Conservation (phyloP, 2,329 filamentous ascomycete genomes). For the Aspergillus fijiensis region DNA sequence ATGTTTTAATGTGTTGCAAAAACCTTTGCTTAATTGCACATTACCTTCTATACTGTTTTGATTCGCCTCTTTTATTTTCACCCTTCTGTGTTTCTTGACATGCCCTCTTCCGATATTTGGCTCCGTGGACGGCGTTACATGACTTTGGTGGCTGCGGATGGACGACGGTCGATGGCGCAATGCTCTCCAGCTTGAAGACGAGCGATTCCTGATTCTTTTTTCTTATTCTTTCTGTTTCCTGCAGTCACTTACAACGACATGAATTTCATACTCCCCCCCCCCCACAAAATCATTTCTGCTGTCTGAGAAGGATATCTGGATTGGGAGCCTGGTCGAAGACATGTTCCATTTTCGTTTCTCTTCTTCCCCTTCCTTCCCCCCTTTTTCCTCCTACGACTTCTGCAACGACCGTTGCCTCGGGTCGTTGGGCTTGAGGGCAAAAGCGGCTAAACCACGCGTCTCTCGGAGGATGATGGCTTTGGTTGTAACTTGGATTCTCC, state of each 20-base stretch:
- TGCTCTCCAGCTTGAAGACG: conserved; percentile 21
- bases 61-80: not conserved
- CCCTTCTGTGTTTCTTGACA: conserved; percentile 13
- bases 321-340: not conserved
- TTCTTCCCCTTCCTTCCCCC: not conserved
- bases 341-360: not conserved
- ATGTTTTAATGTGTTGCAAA: conserved; percentile 9
- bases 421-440: not conserved
- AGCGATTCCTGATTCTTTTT: conserved; percentile 14
- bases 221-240: not conserved
- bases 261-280: not conserved
- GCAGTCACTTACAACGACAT: conserved; percentile 6
- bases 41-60: conserved; percentile 14
- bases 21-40: conserved; percentile 10
- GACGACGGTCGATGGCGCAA: conserved; percentile 27
- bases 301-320: conserved; percentile 1
- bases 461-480: conserved; percentile 7
- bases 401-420: not conserved
- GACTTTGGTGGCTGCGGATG: conserved; percentile 22
- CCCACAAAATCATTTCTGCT: not conserved
- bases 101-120: conserved; percentile 18
- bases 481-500: conserved; percentile 14
- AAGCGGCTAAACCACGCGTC: not conserved
- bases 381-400: not conserved
- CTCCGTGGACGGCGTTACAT: conserved; percentile 24